Base-by-base conservation (phyloP, 192 early-diverging fungal genomes). In the Linnemannia zychae region DNA sequence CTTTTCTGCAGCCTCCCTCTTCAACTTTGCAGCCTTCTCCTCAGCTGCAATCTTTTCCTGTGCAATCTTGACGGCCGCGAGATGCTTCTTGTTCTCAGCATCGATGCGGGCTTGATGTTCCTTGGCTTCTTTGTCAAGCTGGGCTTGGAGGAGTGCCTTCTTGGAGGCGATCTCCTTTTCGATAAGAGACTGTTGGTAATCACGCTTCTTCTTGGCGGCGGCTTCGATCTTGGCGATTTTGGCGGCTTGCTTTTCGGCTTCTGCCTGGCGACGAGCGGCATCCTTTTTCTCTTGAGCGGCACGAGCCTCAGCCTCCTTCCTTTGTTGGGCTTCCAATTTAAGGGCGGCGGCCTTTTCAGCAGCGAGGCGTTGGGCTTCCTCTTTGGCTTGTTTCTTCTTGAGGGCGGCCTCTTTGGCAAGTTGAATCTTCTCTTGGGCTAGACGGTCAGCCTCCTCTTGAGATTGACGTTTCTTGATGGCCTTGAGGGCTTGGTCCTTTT, bases 11-110 rank as follows among this genome's bases (percentile, higher is more conserved):
- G 79, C 67, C 17, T 12, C 15, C 3, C 71, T 69, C 53, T 81
- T 81, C 24, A 52, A 52, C 66, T 34, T 37, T 0, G 65, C 78
- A 31, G 22, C 73, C 52, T 75, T 68, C 37, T 81, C 73, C 53
- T 81, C 79, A 0, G 71, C 65, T 7, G 33, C 12, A 13, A 81
- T 81, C 67, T 75, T 81, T 7, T 65, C 67, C 74, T 81, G 50
- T 0, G 79, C 67, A 2, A 15, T 17, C 44, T 75, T 81, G 50
- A 81, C 38, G 20, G 67, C 53, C 0, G 49, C 67, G 18, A 70
- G 68, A 28, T 81, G 74, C 38, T 81, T 82, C 74, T 82, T 71
- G 52, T 72, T 72, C 74, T 82, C 80, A 24, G 74, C 74, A 28
- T 46, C 44, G 40, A 74, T 9, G 0, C 63, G 72, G n/a, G 47